Percentiles rank a stretch among this genome's conserved stretches.
Conservation (phyloP, 148 eudicot genomes). For the Simmondsia chinensis region DNA sequence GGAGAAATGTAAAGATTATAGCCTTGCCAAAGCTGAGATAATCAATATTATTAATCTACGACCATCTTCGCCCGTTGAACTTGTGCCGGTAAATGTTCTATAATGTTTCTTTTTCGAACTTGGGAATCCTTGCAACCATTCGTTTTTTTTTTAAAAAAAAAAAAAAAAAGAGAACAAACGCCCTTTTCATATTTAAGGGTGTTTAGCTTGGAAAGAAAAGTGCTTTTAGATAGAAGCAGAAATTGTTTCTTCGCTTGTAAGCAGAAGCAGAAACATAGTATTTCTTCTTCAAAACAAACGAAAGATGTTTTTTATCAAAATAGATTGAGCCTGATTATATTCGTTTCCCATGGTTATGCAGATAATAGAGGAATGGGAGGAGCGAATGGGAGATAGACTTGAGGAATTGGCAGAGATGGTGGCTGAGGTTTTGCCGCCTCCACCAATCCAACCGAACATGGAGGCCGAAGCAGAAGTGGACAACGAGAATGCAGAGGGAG, state of each 20-base stretch:
- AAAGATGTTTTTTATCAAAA: neutral
- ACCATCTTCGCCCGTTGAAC: conserved; percentile 43
- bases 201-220: too few species aligned
- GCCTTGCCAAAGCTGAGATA: conserved; percentile 59
- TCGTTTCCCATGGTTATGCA: conserved; percentile 6
- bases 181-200: too few species aligned
- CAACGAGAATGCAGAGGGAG: conserved; percentile 6
- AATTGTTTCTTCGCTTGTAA: too few species aligned
- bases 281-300: too few species aligned
- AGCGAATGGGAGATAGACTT: conserved; percentile 29
- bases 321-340: neutral
- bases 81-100: conserved; percentile 72
- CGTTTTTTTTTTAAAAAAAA: neutral
- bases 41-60: conserved; percentile 59
- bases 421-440: conserved; percentile 40
- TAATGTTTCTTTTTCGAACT: neutral
- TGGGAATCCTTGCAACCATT: neutral
- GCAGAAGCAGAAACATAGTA: too few species aligned
- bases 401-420: conserved; percentile 35
- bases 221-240: too few species aligned
- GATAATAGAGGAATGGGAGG: conserved; percentile 38
- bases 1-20: conserved; percentile 33
- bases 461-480: conserved; percentile 12
- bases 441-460: conserved; percentile 15
- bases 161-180: too few species aligned